phyloP scores from a whole-genome alignment of 441 rosid genomes.

The Sinapis alba region DNA sequence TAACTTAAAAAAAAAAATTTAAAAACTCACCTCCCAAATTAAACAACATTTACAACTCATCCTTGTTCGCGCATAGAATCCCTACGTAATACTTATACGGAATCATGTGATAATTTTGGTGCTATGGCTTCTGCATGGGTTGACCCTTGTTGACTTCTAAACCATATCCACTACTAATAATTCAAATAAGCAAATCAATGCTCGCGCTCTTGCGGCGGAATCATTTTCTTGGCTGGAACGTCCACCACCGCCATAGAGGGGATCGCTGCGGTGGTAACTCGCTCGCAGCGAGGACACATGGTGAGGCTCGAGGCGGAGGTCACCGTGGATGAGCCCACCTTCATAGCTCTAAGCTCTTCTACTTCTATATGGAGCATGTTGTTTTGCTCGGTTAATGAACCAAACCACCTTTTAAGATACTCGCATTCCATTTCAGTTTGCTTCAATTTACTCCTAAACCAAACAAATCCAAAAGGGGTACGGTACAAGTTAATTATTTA shows the following conservation, averaged over 20 bases:
- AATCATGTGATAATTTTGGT: conserved; percentile 11
- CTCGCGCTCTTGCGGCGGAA: conserved; percentile 21
- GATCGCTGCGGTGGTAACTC: conserved; percentile 53
- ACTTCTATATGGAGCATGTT: conserved; percentile 84
- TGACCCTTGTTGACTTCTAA: conserved; percentile 14
- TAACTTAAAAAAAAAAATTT: too few species aligned
- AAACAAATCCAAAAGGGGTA: not conserved
- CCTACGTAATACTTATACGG: conserved; percentile 23
- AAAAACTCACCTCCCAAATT: too few species aligned
- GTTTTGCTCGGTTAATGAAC: conserved; percentile 87
- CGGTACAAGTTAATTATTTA: not conserved
- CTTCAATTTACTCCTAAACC: conserved; percentile 82
- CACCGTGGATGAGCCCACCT: conserved; percentile 67
- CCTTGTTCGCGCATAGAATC: not conserved
- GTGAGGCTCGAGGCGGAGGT: conserved; percentile 68
- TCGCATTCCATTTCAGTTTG: conserved; percentile 97
- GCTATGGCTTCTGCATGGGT: not conserved
- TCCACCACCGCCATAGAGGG: conserved; percentile 17
- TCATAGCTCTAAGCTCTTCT: conserved; percentile 87
- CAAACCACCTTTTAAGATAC: conserved; percentile 90
- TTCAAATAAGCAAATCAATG: conserved; percentile 3
- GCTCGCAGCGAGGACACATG: conserved; percentile 98
- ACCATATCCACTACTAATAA: conserved; percentile 13
- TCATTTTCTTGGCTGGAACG: conserved; percentile 20
- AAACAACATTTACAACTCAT: conserved; percentile 26